phyloP scores from a whole-genome alignment of 1,284 basidiomycete species.

The Cutaneotrichosporon cyanovorans region DNA sequence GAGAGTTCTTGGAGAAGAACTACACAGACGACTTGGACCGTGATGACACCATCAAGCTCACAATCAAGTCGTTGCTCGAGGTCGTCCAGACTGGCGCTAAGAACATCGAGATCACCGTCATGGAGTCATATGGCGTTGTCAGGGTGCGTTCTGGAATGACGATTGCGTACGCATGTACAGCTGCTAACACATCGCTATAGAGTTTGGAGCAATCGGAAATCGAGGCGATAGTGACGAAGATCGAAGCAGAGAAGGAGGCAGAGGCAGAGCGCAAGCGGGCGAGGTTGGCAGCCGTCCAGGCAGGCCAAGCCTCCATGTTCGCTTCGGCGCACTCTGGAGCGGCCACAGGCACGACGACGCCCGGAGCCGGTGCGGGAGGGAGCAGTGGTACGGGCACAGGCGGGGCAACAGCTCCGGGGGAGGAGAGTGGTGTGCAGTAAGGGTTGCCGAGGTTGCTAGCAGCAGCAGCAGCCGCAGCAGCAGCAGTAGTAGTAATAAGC shows the following conservation, averaged over 20 bases:
- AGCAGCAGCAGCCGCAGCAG: too few species aligned
- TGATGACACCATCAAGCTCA: slow-evolving; percentile 88
- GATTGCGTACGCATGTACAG: too few species aligned
- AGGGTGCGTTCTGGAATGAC: slow-evolving; percentile 56
- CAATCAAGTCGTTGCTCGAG: slow-evolving; percentile 91
- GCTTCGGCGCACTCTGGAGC: slow-evolving; percentile 27
- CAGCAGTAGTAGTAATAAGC: too few species aligned
- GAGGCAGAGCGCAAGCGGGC: slow-evolving; percentile 81
- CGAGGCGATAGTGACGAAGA: slow-evolving; percentile 79
- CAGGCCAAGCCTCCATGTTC: slow-evolving; percentile 41
- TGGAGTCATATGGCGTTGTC: slow-evolving; percentile 86
- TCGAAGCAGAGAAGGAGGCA: slow-evolving; percentile 93
- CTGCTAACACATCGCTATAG: slow-evolving; percentile 45
- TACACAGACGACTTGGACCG: slow-evolving; percentile 83
- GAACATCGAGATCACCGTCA: slow-evolving; percentile 96
- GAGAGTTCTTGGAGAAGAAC: slow-evolving; percentile 98
- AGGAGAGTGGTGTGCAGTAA: slow-evolving; percentile 39
- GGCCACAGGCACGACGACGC: slow-evolving; percentile 20
- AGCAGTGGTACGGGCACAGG: slow-evolving; percentile 10
- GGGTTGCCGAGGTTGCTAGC: too few species aligned
- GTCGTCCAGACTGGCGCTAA: slow-evolving; percentile 99
- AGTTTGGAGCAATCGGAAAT: slow-evolving; percentile 79
- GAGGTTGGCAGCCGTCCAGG: slow-evolving; percentile 60
- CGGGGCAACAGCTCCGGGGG: slow-evolving; percentile 31
- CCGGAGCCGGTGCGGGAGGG: too few species aligned